A percentile compares a stretch with the other conserved stretches of the same genome.
Evolutionary conservation across 2,329 filamentous ascomycete genomes (phyloP).

Genomic region (Mycosphaerella sp.): DNA sequence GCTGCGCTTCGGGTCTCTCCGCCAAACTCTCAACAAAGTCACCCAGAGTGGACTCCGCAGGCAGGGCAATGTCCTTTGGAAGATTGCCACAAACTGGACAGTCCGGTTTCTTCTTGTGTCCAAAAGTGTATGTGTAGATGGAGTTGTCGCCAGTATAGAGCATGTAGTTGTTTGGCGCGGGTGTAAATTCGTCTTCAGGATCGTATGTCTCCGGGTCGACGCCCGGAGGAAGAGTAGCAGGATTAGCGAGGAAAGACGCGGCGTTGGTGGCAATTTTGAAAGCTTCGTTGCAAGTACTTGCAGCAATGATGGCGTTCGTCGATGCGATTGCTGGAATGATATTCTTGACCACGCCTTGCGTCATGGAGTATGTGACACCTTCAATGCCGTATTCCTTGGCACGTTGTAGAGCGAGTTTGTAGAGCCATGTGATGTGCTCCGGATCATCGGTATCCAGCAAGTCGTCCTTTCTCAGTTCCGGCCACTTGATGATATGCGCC

Average conservation of each 20-base stretch:
- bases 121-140: constrained; percentile 96
- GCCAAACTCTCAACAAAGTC: constrained; percentile 82
- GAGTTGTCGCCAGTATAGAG: constrained; percentile 97
- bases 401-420: constrained; percentile 71
- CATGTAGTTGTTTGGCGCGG: constrained; percentile 72
- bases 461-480: constrained; percentile 62
- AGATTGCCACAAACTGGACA: constrained; percentile 89
- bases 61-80: constrained; percentile 66
- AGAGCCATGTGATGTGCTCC: constrained; percentile 96
- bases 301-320: constrained; percentile 94
- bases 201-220: constrained; percentile 22
- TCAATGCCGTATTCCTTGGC: constrained; percentile 83
- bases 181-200: constrained; percentile 19
- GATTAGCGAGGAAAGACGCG: constrained; percentile 71
- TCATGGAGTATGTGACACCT: constrained; percentile 91
- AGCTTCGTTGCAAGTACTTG: constrained; percentile 92
- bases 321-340: constrained; percentile 98
- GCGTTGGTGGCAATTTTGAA: constrained; percentile 84
- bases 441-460: constrained; percentile 91
- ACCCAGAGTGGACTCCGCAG: constrained; percentile 65
- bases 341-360: constrained; percentile 97
- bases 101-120: constrained; percentile 87
- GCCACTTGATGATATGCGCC: constrained; percentile 98
- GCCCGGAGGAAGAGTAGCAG: constrained; percentile 43
- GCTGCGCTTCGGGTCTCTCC: constrained; percentile 76